A percentile compares a stretch with the other conserved stretches of the same genome.
These are phyloP conservation scores for Kitagawia praeruptora DNA, from an alignment of 129 eudicot genomes.

Conservation along the genomic window DNA sequence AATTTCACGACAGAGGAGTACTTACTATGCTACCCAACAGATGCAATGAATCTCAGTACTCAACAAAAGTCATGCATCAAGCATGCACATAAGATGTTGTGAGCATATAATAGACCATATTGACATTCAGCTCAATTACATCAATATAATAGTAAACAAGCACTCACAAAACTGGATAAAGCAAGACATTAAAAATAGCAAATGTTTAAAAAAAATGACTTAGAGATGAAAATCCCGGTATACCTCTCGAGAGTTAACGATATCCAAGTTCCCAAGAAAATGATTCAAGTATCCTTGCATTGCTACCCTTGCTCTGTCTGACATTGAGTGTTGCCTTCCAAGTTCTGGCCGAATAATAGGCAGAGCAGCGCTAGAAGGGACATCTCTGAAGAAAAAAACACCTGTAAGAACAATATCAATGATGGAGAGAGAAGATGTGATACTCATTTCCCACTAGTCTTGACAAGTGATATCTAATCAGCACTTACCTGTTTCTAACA, in stretches of 20 bases:
- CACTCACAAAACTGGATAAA: background rate
- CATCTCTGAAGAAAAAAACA: constrained; percentile 96
- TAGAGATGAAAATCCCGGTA: background rate
- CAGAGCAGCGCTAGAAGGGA: constrained; percentile 91
- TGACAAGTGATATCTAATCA: constrained; percentile 19
- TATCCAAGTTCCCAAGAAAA: constrained; percentile 81
- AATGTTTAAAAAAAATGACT: background rate
- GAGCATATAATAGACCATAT: background rate
- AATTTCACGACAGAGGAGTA: too few relatives aligned
- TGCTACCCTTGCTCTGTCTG: constrained; percentile 79
- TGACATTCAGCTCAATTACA: background rate
- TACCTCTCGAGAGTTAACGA: constrained; percentile 91
- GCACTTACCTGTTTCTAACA: constrained; percentile 67
- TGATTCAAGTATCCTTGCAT: constrained; percentile 97
- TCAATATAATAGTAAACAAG: background rate
- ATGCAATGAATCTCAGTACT: background rate
- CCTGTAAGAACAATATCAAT: constrained; percentile 66
- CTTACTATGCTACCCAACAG: background rate
- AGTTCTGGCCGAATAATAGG: constrained; percentile 89
- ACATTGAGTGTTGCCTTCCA: constrained; percentile 89
- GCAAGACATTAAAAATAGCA: background rate
- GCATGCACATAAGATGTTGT: background rate
- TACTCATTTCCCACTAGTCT: constrained; percentile 16
- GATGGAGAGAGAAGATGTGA: constrained; percentile 34
- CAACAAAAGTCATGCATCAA: background rate